A percentile compares a stretch with the other conserved stretches of the same genome.
These are phyloP conservation scores for Xanthoconium separans DNA, from an alignment of 1,284 basidiomycete species.

Conservation along the genomic window DNA sequence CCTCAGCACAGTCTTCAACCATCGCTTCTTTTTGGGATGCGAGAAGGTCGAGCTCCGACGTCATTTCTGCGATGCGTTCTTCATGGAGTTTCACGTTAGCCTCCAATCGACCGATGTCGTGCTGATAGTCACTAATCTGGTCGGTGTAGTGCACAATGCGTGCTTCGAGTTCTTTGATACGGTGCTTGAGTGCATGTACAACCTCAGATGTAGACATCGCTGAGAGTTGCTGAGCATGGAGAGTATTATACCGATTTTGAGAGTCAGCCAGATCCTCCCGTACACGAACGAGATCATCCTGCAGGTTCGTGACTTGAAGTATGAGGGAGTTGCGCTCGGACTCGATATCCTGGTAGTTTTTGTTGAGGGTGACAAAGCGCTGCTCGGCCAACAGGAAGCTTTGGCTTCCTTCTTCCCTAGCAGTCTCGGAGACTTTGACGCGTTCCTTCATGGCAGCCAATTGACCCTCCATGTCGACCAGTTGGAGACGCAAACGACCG, in stretches of 20 bases:
- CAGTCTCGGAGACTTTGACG: constrained; percentile 31
- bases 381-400: constrained; percentile 22
- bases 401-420: constrained; percentile 39
- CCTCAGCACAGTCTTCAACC: constrained; percentile 76
- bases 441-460: constrained; percentile 33
- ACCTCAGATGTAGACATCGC: constrained; percentile 56
- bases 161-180: constrained; percentile 63
- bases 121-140: constrained; percentile 70
- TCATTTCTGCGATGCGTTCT: constrained; percentile 67
- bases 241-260: constrained; percentile 54
- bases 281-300: constrained; percentile 49
- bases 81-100: constrained; percentile 70
- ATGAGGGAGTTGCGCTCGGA: constrained; percentile 61
- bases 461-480: constrained; percentile 30
- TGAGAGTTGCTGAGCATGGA: constrained; percentile 63
- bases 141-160: constrained; percentile 62
- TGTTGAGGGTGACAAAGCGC: constrained; percentile 40
- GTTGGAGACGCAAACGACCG: constrained; percentile 11
- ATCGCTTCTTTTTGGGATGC: constrained; percentile 68
- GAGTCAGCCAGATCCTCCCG: constrained; percentile 54
- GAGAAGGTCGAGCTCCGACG: constrained; percentile 60
- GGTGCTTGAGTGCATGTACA: constrained; percentile 52
- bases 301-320: constrained; percentile 61
- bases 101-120: constrained; percentile 71
- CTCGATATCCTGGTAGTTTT: constrained; percentile 51